Evolutionary conservation across 1,284 basidiomycete genomes (phyloP), one percentile per base, ranked within the genome.

Genomic region (Trametes pubescens): DNA sequence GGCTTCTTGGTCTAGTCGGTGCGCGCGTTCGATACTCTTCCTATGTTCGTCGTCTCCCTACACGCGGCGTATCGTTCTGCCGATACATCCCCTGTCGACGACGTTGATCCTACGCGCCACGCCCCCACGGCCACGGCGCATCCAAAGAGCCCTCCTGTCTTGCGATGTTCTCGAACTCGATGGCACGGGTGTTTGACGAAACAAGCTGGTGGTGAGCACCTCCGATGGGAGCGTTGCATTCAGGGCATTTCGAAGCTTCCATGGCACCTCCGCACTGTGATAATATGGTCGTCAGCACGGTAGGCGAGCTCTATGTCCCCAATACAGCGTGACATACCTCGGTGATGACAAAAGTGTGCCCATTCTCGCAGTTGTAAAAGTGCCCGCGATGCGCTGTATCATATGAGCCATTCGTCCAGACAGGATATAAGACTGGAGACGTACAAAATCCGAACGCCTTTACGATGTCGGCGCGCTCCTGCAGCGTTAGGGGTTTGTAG

Each of bases 261-360:
- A 80, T 82, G 1, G 85, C 85, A 4, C 85, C 86, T 54, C 86
- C 85, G 62, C 86, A 87, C 84, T 88, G 47, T 4, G 8, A 21
- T 9, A 16, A 32, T 9, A 16, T 32, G n/a, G 18, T 10, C 10
- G 32, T 29, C n/a, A 16, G 4, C 13, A 49, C 26, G 13, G 3
- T 14, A 11, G 2, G 18, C 29, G 11, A n/a, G 4, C 16, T 4
- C 18, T 22, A n/a, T 14, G 18, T 7, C 14, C 13, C 24, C 2
- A 1, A 18, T 18, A 14, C 51, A 35, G 47, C 48, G 18, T 6
- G 29, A 61, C 69, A 21, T 57, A 74, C 73, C 59, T 74, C 72
- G 0, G 70, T 71, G 46, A 74, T 74, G 22, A 74, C 72, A 32
- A 73, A 74, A 1, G 73, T 73, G 53, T 74, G 73, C 4, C 73